These are phyloP conservation scores for Xylariomycetidae sp. DNA, from an alignment of 2,329 filamentous ascomycete genomes.

Conservation along the genomic window DNA sequence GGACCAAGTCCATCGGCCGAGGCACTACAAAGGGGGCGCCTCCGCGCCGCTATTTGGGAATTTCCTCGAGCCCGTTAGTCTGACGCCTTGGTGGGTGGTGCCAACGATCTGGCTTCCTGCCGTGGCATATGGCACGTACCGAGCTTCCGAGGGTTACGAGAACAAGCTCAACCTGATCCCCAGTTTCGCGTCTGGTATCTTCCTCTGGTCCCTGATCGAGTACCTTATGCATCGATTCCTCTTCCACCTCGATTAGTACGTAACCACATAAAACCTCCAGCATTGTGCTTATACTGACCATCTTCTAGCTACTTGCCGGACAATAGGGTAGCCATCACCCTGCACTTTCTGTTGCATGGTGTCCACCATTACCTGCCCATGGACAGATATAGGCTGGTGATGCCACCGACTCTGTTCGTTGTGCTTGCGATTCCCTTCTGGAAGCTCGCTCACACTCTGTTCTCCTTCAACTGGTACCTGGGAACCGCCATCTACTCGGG, in stretches of 20 bases:
- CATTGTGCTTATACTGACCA: conserved; percentile 22
- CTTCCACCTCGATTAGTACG: conserved; percentile 90
- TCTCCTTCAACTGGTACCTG: conserved; percentile 80
- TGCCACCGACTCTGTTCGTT: conserved; percentile 88
- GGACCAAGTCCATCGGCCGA: conserved; percentile 89
- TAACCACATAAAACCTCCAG: conserved; percentile 13
- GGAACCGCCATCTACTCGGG: conserved; percentile 78
- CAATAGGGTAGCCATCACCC: conserved; percentile 78
- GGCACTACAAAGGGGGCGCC: conserved; percentile 89
- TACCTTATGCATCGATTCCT: conserved; percentile 85
- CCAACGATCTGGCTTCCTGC: conserved; percentile 81
- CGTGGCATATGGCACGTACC: conserved; percentile 65
- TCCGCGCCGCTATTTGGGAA: conserved; percentile 96
- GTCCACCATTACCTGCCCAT: conserved; percentile 99
- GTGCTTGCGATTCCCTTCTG: conserved; percentile 85
- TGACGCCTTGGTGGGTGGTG: conserved; percentile 91
- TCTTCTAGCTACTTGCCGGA: conserved; percentile 73
- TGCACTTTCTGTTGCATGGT: conserved; percentile 92
- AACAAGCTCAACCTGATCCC: conserved; percentile 41
- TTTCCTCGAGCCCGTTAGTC: conserved; percentile 93
- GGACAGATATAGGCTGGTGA: conserved; percentile 95
- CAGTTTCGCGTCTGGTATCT: conserved; percentile 68
- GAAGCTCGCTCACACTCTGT: conserved; percentile 78
- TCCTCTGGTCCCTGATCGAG: conserved; percentile 85
- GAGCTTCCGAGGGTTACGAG: conserved; percentile 59